These are phyloP conservation scores for Astrothelium macrocarpum DNA, from an alignment of 495 filamentous ascomycete species.

Conservation along the genomic window DNA sequence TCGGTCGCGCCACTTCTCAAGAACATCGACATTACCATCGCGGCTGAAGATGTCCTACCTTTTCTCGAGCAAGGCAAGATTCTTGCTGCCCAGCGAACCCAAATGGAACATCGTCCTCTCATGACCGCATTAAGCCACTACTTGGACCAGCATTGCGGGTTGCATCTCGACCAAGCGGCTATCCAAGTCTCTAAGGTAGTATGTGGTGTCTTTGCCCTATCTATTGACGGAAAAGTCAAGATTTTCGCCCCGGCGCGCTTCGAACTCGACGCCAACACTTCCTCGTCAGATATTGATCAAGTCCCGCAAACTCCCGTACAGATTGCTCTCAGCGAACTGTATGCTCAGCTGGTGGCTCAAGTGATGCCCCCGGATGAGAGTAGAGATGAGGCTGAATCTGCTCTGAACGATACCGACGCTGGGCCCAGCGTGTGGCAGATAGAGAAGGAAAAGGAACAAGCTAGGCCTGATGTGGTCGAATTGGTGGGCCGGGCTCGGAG, in stretches of 20 bases:
- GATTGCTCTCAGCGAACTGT: background rate
- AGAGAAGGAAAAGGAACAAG: background rate
- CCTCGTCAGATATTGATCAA: background rate
- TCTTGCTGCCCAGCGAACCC: background rate
- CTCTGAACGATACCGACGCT: background rate
- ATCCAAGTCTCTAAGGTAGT: slow-evolving; percentile 21
- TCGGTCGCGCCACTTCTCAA: slow-evolving; percentile 18
- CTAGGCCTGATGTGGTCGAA: background rate
- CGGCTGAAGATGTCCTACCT: slow-evolving; percentile 19
- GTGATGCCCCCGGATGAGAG: background rate
- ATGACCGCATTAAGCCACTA: slow-evolving; percentile 24
- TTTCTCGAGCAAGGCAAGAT: slow-evolving; percentile 21
- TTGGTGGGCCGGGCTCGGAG: background rate
- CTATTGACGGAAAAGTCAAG: slow-evolving; percentile 23
- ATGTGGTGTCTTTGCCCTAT: slow-evolving; percentile 23
- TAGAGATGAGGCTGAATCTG: background rate
- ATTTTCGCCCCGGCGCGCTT: background rate
- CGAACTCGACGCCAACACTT: background rate
- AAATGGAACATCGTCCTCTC: slow-evolving; percentile 18
- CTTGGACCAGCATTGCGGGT: slow-evolving; percentile 23
- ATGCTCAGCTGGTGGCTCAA: background rate
- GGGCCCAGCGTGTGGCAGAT: background rate
- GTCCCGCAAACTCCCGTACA: background rate
- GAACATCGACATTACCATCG: slow-evolving; percentile 27
- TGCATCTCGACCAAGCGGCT: slow-evolving; percentile 22